These are phyloP conservation scores for Lactifluus echinatus DNA, from an alignment of 768 basidiomycete species.

Conservation along the genomic window DNA sequence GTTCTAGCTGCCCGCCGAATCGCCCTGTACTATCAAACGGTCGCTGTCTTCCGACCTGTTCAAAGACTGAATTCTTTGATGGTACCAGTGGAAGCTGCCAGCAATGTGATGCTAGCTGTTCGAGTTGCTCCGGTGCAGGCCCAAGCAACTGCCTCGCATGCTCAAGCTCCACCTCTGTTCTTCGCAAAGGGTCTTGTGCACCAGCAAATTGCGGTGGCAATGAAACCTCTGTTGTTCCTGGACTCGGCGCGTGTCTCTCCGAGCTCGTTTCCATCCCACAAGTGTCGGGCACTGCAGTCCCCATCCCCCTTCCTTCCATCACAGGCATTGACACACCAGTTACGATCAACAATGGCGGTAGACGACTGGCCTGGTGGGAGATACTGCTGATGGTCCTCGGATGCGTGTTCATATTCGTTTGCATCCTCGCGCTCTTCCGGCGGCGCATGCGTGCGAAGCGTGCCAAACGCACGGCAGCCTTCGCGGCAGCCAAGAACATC, in stretches of 20 bases:
- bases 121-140: slow-evolving; percentile 67
- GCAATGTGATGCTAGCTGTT: slow-evolving; percentile 67
- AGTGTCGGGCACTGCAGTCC: slow-evolving; percentile 33
- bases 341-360: slow-evolving; percentile 20
- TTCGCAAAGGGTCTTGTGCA: slow-evolving; percentile 58
- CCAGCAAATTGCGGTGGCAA: slow-evolving; percentile 47
- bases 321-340: slow-evolving; percentile 53
- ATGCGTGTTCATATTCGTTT: slow-evolving; percentile 67
- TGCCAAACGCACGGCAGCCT: slow-evolving; percentile 54
- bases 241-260: slow-evolving; percentile 73
- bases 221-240: slow-evolving; percentile 48
- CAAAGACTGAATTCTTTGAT: slow-evolving; percentile 66
- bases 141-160: slow-evolving; percentile 66
- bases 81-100: slow-evolving; percentile 52
- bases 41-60: slow-evolving; percentile 72
- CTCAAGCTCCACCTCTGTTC: slow-evolving; percentile 50
- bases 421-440: slow-evolving; percentile 61
- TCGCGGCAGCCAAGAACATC: slow-evolving; percentile 52
- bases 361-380: slow-evolving; percentile 67
- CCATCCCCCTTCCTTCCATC: slow-evolving; percentile 42
- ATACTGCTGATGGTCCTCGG: slow-evolving; percentile 78
- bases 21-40: slow-evolving; percentile 69
- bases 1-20: slow-evolving; percentile 55
- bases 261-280: slow-evolving; percentile 52
- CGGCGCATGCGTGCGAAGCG: slow-evolving; percentile 61